phyloP scores from a whole-genome alignment of 2,329 filamentous ascomycete genomes.

The Alternaria sp. region DNA sequence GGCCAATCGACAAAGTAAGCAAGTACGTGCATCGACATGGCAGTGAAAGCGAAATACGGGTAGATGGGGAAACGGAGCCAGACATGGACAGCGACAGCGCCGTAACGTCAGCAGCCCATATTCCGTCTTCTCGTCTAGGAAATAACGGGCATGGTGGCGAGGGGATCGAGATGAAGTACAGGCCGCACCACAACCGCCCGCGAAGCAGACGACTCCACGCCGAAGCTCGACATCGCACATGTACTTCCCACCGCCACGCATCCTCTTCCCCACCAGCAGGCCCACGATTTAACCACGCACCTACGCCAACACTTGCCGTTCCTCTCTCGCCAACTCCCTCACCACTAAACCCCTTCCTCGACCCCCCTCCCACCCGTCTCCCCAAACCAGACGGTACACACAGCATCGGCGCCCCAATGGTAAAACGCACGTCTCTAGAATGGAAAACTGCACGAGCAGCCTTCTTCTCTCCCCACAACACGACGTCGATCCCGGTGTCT shows the following conservation, averaged over 20 bases:
- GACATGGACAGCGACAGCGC: neutral
- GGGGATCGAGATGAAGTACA: neutral
- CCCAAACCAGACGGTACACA: neutral
- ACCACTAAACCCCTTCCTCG: slow-evolving; percentile 4
- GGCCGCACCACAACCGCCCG: neutral
- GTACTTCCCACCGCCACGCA: neutral
- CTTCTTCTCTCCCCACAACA: neutral
- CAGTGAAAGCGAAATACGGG: neutral
- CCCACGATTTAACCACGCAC: neutral
- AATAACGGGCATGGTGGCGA: neutral
- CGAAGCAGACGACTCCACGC: neutral
- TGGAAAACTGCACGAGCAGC: slow-evolving; percentile 1
- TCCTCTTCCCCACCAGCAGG: neutral
- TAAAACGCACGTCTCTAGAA: slow-evolving; percentile 1
- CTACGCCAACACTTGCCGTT: neutral
- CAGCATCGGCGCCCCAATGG: neutral
- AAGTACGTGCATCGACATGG: slow-evolving; percentile 16
- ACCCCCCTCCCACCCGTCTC: neutral
- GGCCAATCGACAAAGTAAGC: slow-evolving; percentile 27
- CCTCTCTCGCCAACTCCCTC: neutral
- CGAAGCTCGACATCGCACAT: neutral
- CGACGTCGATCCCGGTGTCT: neutral
- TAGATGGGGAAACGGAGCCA: too few relatives aligned
- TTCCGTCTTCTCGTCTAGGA: neutral
- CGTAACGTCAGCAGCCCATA: neutral